Evolutionary conservation across 176 grass and related monocot genomes (phyloP).

Genomic region (Paspalum notatum): DNA sequence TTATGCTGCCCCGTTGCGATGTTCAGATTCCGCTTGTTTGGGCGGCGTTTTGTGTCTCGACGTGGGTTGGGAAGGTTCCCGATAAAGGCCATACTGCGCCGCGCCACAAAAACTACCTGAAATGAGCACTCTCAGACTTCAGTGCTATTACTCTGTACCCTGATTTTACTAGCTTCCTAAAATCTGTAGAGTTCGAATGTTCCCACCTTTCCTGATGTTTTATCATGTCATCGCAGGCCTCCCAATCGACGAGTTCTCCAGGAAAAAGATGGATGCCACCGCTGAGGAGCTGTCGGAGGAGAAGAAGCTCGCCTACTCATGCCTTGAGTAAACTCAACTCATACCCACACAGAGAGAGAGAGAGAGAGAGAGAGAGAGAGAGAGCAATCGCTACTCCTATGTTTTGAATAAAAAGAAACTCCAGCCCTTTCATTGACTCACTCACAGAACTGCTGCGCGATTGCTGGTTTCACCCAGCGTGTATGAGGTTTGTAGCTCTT

Average conservation of each 20-base stretch:
- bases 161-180: not conserved
- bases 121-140: too few relatives aligned
- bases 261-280: constrained; percentile 89
- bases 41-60: too few relatives aligned
- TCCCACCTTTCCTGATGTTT: constrained; percentile 16
- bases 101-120: too few relatives aligned
- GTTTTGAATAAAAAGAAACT: constrained; percentile 60
- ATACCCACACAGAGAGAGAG: too few relatives aligned
- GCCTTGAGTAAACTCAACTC: constrained; percentile 61
- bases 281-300: constrained; percentile 84
- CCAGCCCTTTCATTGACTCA: constrained; percentile 17
- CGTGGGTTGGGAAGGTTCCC: too few relatives aligned
- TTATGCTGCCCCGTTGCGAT: too few relatives aligned
- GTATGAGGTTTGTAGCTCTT: constrained; percentile 39
- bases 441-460: constrained; percentile 17
- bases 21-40: too few relatives aligned
- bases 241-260: constrained; percentile 83
- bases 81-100: too few relatives aligned
- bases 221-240: constrained; percentile 53
- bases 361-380: too few relatives aligned
- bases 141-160: too few relatives aligned
- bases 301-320: constrained; percentile 93
- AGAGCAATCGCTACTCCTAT: constrained; percentile 33
- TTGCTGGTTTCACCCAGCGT: constrained; percentile 44
- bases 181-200: not conserved